A percentile compares a stretch with the other conserved stretches of the same genome.
phyloP scores from a whole-genome alignment of 129 eudicot species.

The Gnaphalium uliginosum region DNA sequence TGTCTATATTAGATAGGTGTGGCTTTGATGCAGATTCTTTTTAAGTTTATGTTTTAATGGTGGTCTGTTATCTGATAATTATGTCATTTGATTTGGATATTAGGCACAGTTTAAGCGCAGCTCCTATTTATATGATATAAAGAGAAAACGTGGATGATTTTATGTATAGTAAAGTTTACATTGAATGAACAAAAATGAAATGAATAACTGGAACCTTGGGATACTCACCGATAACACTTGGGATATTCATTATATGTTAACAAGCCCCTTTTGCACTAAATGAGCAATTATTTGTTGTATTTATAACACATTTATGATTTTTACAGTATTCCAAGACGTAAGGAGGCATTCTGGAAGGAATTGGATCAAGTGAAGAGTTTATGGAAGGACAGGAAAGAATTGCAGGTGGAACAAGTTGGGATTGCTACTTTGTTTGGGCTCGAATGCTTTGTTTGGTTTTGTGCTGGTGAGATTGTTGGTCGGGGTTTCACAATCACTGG shows the following conservation, averaged over 20 bases:
- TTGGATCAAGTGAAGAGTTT: conserved; percentile 47
- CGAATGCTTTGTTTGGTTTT: conserved; percentile 64
- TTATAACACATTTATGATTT: background rate
- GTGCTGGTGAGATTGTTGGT: conserved; percentile 67
- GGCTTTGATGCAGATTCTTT: no score
- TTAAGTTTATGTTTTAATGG: background rate
- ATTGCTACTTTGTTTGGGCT: conserved; percentile 59
- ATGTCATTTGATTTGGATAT: no score
- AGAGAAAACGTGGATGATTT: no score
- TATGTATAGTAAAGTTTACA: no score
- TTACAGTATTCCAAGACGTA: conserved; percentile 41
- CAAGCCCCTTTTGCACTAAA: background rate
- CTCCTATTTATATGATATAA: no score
- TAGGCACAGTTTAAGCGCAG: no score
- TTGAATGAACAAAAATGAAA: background rate
- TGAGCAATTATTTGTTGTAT: background rate
- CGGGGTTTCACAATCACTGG: conserved; percentile 68
- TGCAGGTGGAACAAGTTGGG: conserved; percentile 60
- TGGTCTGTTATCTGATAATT: no score
- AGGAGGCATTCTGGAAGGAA: conserved; percentile 64
- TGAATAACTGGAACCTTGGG: background rate
- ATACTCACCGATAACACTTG: background rate
- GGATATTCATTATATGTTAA: background rate
- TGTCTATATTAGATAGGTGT: background rate
- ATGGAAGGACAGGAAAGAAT: conserved; percentile 51